phyloP scores from a whole-genome alignment of 169 alveolate genomes.

The Besnoitia besnoiti region DNA sequence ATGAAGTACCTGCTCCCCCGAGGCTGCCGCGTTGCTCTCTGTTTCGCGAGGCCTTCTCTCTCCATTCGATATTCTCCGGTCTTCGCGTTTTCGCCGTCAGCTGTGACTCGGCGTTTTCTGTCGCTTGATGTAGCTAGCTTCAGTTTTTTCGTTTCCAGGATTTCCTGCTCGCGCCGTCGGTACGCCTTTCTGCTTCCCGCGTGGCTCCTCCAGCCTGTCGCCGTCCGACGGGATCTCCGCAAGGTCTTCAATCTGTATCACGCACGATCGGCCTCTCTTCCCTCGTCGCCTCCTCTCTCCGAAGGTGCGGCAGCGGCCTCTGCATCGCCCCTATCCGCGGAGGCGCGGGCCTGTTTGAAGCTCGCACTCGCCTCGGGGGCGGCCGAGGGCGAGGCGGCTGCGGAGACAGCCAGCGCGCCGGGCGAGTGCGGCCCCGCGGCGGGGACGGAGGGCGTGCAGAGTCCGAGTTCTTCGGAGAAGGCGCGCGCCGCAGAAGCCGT shows the following conservation, averaged over 20 bases:
- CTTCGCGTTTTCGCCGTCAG: not conserved
- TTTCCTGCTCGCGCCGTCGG: conserved; percentile 54
- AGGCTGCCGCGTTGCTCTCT: not conserved
- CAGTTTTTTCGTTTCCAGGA: not conserved
- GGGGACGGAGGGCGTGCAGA: not conserved
- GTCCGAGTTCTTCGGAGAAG: not conserved
- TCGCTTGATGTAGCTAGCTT: not conserved
- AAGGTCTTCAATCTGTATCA: not conserved
- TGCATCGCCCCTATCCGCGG: not conserved
- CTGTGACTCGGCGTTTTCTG: not conserved
- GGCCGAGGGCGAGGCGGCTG: no score
- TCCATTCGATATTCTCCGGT: not conserved
- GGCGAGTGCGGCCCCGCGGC: not conserved
- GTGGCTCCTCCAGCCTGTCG: conserved; percentile 47
- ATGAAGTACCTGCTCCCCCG: no score
- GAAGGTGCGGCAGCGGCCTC: not conserved
- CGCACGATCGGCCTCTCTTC: not conserved
- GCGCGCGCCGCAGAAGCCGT: not conserved
- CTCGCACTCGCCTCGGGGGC: no score
- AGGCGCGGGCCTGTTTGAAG: no score
- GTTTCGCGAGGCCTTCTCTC: not conserved
- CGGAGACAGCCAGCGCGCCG: not conserved
- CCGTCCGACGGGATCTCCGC: not conserved
- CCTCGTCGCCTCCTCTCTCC: not conserved
- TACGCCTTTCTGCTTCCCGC: conserved; percentile 40